phyloP scores from a whole-genome alignment of 1,284 basidiomycete species.

The Meira nashicola region DNA sequence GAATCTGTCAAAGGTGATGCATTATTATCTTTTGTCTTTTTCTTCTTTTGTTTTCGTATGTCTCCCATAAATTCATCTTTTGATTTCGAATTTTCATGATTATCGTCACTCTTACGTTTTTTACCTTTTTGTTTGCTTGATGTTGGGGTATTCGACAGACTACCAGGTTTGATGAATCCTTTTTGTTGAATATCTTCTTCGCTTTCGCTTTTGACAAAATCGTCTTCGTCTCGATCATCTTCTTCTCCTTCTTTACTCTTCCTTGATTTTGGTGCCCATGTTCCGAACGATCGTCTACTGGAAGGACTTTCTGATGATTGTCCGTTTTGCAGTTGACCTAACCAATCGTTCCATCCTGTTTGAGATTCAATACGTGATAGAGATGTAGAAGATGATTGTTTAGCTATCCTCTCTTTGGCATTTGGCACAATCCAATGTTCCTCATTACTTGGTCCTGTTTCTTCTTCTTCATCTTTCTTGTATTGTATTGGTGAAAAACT shows the following conservation, averaged over 20 bases:
- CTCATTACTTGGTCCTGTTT: neutral
- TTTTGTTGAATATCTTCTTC: neutral
- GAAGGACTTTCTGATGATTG: neutral
- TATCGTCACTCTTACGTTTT: too few species aligned
- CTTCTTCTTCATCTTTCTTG: neutral
- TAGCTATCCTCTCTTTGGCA: neutral
- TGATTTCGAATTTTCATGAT: too few species aligned
- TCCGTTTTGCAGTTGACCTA: neutral
- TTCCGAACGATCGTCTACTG: neutral
- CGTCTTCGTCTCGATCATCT: neutral
- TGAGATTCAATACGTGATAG: neutral
- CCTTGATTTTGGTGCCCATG: neutral
- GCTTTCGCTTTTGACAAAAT: neutral
- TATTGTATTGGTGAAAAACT: too few species aligned
- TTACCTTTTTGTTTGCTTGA: neutral
- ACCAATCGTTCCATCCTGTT: constrained; percentile 2
- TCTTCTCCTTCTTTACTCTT: neutral
- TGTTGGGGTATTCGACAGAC: neutral
- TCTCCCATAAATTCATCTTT: too few species aligned
- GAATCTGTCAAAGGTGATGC: too few species aligned
- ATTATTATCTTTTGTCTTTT: too few species aligned
- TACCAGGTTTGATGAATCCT: neutral
- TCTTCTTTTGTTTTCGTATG: too few species aligned
- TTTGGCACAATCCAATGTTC: constrained; percentile 1
- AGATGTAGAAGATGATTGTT: neutral